Conservation (phyloP, 495 filamentous ascomycete genomes). For the Daldinia grandis region DNA sequence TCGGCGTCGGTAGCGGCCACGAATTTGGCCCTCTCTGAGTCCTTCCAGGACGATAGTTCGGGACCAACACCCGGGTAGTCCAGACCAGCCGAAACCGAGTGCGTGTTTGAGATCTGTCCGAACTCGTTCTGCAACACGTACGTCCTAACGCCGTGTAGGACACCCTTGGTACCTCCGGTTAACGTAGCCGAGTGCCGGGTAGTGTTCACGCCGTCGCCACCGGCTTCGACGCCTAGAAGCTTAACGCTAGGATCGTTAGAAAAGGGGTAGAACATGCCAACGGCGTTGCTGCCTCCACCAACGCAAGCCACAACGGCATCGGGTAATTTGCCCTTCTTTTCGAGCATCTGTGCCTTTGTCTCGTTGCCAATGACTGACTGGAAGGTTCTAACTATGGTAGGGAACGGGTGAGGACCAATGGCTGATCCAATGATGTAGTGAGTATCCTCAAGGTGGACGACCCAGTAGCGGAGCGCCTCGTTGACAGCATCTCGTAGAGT, state of each 20-base stretch:
- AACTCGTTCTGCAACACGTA: slow-evolving; percentile 92
- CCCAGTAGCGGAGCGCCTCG: slow-evolving; percentile 90
- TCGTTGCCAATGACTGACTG: slow-evolving; percentile 93
- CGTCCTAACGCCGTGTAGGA: slow-evolving; percentile 93
- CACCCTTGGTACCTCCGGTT: slow-evolving; percentile 86
- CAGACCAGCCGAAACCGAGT: slow-evolving; percentile 95
- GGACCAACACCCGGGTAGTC: slow-evolving; percentile 98
- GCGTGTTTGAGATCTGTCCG: slow-evolving; percentile 93
- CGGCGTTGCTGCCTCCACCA: slow-evolving; percentile 89
- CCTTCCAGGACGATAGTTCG: slow-evolving; percentile 92
- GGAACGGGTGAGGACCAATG: slow-evolving; percentile 95
- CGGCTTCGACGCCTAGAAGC: slow-evolving; percentile 92
- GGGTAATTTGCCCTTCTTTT: slow-evolving; percentile 83
- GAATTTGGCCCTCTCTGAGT: slow-evolving; percentile 83
- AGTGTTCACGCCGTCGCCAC: slow-evolving; percentile 94
- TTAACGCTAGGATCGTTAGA: slow-evolving; percentile 83
- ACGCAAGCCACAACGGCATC: slow-evolving; percentile 97
- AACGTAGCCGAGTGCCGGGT: slow-evolving; percentile 88
- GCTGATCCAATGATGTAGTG: slow-evolving; percentile 97
- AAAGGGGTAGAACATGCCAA: slow-evolving; percentile 98
- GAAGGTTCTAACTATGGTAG: slow-evolving; percentile 94
- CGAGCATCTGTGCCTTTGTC: slow-evolving; percentile 87
- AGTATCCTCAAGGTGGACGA: slow-evolving; percentile 83
- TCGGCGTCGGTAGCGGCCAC: slow-evolving; percentile 91
- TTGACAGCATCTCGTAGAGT: slow-evolving; percentile 96